Conservation (phyloP, 352 stramenopile species). For the Porosira glacialis region DNA sequence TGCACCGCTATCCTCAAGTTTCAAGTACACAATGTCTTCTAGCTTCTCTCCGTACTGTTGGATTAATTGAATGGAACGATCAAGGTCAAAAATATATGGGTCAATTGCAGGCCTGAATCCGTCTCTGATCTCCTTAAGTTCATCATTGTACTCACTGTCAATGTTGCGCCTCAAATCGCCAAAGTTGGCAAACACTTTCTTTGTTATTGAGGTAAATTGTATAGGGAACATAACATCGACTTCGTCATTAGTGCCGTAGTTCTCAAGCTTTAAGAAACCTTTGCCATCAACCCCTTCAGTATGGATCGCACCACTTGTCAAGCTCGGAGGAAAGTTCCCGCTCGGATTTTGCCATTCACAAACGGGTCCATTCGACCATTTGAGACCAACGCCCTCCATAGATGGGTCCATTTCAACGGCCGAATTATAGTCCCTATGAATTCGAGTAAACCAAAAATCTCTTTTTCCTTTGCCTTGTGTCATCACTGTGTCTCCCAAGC, state of each 20-base stretch:
- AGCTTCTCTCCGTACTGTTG: constrained; percentile 85
- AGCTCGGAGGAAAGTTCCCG: constrained; percentile 26
- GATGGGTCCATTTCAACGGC: constrained; percentile 76
- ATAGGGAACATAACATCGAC: constrained; percentile 69
- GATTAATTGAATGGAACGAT: constrained; percentile 84
- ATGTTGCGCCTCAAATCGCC: constrained; percentile 79
- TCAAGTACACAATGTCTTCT: constrained; percentile 81
- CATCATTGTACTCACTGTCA: constrained; percentile 40
- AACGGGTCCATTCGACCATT: constrained; percentile 35
- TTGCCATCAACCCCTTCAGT: too few species aligned
- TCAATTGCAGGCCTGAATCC: constrained; percentile 78
- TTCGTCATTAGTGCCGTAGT: constrained; percentile 44
- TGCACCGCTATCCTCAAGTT: constrained; percentile 34
- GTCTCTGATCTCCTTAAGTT: constrained; percentile 33
- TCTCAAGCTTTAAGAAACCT: constrained; percentile 34
- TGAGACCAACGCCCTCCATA: constrained; percentile 62
- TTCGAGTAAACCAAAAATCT: constrained; percentile 78
- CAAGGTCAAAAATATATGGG: constrained; percentile 88
- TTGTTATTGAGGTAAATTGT: constrained; percentile 81
- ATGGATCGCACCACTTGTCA: too few species aligned
- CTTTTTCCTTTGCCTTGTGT: constrained; percentile 53
- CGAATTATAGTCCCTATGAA: constrained; percentile 48
- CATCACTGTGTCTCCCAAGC: constrained; percentile 54
- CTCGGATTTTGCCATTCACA: constrained; percentile 48
- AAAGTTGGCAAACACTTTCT: constrained; percentile 81